Evolutionary conservation across 805 yeast genomes (phyloP).

Genomic region (Cyberlindnera lachancei): DNA sequence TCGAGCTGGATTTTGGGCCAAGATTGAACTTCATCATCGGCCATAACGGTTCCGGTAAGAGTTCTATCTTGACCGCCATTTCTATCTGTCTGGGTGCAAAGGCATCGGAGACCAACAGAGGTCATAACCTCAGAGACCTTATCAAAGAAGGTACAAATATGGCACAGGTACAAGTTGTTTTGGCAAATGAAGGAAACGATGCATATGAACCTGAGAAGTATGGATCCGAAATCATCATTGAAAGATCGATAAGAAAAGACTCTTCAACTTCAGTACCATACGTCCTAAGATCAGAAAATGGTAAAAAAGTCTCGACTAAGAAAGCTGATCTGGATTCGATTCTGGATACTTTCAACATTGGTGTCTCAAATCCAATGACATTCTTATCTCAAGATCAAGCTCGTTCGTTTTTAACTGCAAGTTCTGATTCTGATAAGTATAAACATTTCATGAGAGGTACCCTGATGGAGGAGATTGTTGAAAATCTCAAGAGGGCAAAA

Average conservation of each 20-base stretch:
- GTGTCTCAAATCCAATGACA: conserved; percentile 86
- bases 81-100: conserved; percentile 84
- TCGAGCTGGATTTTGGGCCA: conserved; percentile 69
- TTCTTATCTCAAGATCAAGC: conserved; percentile 93
- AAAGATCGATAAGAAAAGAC: conserved; percentile 50
- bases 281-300: conserved; percentile 42
- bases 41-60: conserved; percentile 85
- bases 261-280: conserved; percentile 42
- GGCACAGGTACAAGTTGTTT: conserved; percentile 58
- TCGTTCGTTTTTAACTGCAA: conserved; percentile 74
- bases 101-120: conserved; percentile 84
- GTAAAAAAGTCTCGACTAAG: conserved; percentile 49
- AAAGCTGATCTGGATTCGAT: conserved; percentile 62
- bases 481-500: conserved; percentile 39
- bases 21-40: conserved; percentile 84
- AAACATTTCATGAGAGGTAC: conserved; percentile 77
- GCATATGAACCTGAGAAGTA: conserved; percentile 56
- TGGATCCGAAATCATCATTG: conserved; percentile 66
- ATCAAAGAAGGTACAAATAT: conserved; percentile 69
- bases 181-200: conserved; percentile 59
- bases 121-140: conserved; percentile 57
- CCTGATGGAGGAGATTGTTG: conserved; percentile 56
- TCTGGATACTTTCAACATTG: conserved; percentile 62
- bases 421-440: conserved; percentile 67
- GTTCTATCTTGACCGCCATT: conserved; percentile 82